Evolutionary conservation across 176 grass and related monocot species (phyloP).

Genomic region (Hsuehochloa calcarea): DNA sequence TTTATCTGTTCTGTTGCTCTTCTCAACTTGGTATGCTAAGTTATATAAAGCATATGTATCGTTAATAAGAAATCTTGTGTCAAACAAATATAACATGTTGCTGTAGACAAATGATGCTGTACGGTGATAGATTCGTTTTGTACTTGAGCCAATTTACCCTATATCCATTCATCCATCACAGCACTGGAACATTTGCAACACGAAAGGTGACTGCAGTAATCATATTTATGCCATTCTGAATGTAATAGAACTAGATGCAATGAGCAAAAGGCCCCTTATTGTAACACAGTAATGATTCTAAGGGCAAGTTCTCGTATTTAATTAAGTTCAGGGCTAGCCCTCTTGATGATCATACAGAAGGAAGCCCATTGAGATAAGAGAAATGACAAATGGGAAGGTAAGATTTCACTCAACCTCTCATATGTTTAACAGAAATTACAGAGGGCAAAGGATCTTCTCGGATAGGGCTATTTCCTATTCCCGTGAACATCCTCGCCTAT

Average conservation of each 20-base stretch:
- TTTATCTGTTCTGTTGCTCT: slow-evolving; percentile 82
- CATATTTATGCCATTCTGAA: slow-evolving; percentile 3
- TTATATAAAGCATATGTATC: slow-evolving; percentile 1
- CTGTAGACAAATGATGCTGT: background rate
- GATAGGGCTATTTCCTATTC: no score
- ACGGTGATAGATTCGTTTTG: slow-evolving; percentile 5
- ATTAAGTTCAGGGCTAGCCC: slow-evolving; percentile 6
- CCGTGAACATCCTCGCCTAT: no score
- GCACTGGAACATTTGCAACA: background rate
- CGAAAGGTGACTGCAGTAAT: background rate
- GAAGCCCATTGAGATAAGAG: background rate
- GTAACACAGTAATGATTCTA: background rate
- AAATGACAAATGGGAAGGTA: background rate
- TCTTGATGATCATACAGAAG: slow-evolving; percentile 12
- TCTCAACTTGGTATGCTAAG: slow-evolving; percentile 74
- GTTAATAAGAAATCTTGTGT: slow-evolving; percentile 18
- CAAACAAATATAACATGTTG: slow-evolving; percentile 21
- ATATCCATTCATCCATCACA: background rate
- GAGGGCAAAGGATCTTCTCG: no score
- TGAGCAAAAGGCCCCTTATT: background rate
- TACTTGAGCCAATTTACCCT: background rate
- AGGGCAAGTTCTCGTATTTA: background rate
- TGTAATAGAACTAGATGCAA: background rate
- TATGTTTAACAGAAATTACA: slow-evolving; percentile 7
- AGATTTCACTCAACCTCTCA: background rate